Evolutionary conservation across 768 basidiomycete genomes (phyloP), one percentile per base, ranked within the genome.

Genomic region (Trametes villosa): DNA sequence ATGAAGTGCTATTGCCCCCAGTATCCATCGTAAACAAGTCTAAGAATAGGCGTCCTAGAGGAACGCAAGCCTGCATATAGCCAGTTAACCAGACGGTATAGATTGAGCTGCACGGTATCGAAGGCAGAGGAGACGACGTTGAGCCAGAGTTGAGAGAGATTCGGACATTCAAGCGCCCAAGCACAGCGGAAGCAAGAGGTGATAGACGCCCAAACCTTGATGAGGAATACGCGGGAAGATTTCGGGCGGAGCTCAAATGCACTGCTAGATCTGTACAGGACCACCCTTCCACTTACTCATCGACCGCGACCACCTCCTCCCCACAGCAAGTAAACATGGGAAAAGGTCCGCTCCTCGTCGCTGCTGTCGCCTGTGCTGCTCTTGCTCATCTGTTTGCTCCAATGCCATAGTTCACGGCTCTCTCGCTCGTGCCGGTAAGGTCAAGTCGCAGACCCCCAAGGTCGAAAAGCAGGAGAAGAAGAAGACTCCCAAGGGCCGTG

Each of bases 401-500:
- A 52, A 51, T 45, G 34, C 46, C 57, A 17, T 63, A 94, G 95
- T 96, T 81, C 95, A 98, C 91, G 95, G 95, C 77, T 98, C 95
- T 76, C 94, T 96, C 81, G 95, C 95, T 81, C 95, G 95, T 84
- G 95, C 95, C 76, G 96, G 96, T 78, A 98, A 98, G 87, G 96
- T 98, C 84, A 97, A 94, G 82, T 93, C 92, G 70, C 94, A 96
- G 81, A 92, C 90, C 72, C 96, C 96, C 72, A 98, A 98, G 81
- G 96, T 97, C 74, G 96, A 97, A 73, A 87, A 89, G 77, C 94
- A 96, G 82, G 96, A 98, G 83, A 98, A 97, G 90, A 95, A 95
- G 90, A 98, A 98, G 88, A 87, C 81, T 38, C 94, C 94, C 58
- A 96, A 91, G 80, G 96, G 96, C 65, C 94, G 96, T 75, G 96